A percentile compares a stretch with the other conserved stretches of the same genome.
Evolutionary conservation across 768 basidiomycete species (phyloP).

Genomic region (Podaxis sp.): DNA sequence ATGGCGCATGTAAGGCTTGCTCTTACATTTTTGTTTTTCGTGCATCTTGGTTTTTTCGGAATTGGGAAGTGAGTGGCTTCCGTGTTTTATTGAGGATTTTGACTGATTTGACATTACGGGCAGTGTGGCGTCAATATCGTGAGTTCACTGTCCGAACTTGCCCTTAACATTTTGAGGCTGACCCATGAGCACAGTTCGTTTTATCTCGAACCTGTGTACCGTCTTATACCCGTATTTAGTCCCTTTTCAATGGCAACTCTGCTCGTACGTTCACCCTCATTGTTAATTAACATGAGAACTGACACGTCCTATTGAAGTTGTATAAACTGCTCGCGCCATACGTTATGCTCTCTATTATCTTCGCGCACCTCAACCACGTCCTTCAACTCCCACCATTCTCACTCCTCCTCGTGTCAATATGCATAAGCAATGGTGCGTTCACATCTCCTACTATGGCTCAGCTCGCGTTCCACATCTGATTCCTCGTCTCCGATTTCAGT

Average conservation of each 20-base stretch:
- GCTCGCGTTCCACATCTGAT: background rate
- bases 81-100: background rate
- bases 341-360: slow-evolving; percentile 64
- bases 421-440: slow-evolving; percentile 61
- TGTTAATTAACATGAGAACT: background rate
- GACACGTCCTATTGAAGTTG: slow-evolving; percentile 35
- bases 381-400: slow-evolving; percentile 75
- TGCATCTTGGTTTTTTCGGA: slow-evolving; percentile 84
- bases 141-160: slow-evolving; percentile 21
- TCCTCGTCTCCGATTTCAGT: slow-evolving; percentile 32
- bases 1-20: slow-evolving; percentile 68
- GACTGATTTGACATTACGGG: background rate
- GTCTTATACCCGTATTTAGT: slow-evolving; percentile 79
- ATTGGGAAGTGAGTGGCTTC: slow-evolving; percentile 66
- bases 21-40: slow-evolving; percentile 80
- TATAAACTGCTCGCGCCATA: slow-evolving; percentile 85
- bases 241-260: slow-evolving; percentile 80
- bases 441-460: background rate
- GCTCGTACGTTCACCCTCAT: slow-evolving; percentile 39
- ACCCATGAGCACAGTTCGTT: slow-evolving; percentile 48
- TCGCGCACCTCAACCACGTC: slow-evolving; percentile 63
- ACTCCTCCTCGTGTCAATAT: slow-evolving; percentile 71
- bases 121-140: slow-evolving; percentile 48
- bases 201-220: slow-evolving; percentile 85
- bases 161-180: background rate